Evolutionary conservation across 371 early-diverging fungal species (phyloP).

Genomic region (Dichotomocladium elegans): DNA sequence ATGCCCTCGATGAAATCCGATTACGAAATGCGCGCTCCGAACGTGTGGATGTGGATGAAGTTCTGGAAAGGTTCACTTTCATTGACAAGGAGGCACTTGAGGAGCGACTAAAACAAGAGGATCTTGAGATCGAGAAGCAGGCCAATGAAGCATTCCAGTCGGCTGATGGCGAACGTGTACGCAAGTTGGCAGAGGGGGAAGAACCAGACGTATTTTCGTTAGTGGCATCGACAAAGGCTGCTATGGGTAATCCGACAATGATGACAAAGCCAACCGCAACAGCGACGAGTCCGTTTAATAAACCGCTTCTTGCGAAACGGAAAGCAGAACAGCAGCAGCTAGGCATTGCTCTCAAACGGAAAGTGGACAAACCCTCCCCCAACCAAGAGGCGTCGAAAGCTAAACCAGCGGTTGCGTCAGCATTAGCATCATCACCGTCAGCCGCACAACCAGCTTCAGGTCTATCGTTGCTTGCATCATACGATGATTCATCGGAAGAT

Average conservation of each 20-base stretch:
- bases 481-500: slow-evolving; percentile 20
- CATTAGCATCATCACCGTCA: background rate
- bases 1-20: slow-evolving; percentile 92
- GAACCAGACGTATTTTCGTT: slow-evolving; percentile 47
- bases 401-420: too few species aligned
- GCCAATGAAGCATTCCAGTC: slow-evolving; percentile 65
- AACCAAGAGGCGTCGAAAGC: too few species aligned
- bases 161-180: slow-evolving; percentile 69
- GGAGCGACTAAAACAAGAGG: slow-evolving; percentile 44
- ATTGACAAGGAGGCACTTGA: slow-evolving; percentile 39
- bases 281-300: slow-evolving; percentile 28
- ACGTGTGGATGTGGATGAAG: slow-evolving; percentile 62
- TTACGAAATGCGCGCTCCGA: slow-evolving; percentile 84
- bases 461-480: slow-evolving; percentile 28
- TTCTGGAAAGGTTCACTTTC: slow-evolving; percentile 50
- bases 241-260: too few species aligned
- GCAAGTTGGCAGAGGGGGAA: slow-evolving; percentile 55
- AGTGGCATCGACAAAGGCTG: slow-evolving; percentile 22
- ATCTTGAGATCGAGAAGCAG: slow-evolving; percentile 65
- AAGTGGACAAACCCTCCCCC: slow-evolving; percentile 19
- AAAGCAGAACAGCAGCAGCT: slow-evolving; percentile 7
- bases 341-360: slow-evolving; percentile 29
- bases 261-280: too few species aligned
- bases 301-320: slow-evolving; percentile 17
- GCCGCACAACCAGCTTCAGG: slow-evolving; percentile 4